phyloP scores from a whole-genome alignment of 2,329 filamentous ascomycete genomes.

The Colletotrichum australisinense region DNA sequence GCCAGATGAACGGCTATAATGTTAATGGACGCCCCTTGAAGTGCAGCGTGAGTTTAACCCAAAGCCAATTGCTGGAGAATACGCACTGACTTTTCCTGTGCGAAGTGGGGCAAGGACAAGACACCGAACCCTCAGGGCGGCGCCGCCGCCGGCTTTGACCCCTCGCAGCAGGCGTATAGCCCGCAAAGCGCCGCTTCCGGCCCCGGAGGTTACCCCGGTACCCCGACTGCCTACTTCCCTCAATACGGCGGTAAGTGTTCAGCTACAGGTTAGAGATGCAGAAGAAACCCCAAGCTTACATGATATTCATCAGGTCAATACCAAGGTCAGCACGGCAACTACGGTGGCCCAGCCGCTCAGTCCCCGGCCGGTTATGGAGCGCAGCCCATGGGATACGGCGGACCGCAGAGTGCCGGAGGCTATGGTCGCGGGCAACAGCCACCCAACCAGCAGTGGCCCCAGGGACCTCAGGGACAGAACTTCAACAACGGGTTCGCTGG shows the following conservation, averaged over 20 bases:
- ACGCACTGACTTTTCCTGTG: slow-evolving; percentile 19
- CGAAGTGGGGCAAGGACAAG: slow-evolving; percentile 98
- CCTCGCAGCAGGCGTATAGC: slow-evolving; percentile 75
- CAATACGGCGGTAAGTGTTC: slow-evolving; percentile 83
- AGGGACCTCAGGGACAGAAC: slow-evolving; percentile 63
- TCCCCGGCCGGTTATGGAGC: slow-evolving; percentile 72
- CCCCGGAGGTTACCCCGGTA: slow-evolving; percentile 76
- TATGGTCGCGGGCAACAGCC: slow-evolving; percentile 81
- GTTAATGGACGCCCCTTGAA: slow-evolving; percentile 97
- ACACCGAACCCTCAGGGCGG: slow-evolving; percentile 74
- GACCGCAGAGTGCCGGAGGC: slow-evolving; percentile 81
- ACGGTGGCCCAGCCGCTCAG: slow-evolving; percentile 70
- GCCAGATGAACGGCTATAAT: slow-evolving; percentile 96
- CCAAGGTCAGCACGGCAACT: slow-evolving; percentile 76
- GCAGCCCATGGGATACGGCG: slow-evolving; percentile 78
- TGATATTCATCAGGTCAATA: slow-evolving; percentile 57
- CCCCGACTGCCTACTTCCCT: slow-evolving; percentile 87
- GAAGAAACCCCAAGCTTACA: slow-evolving; percentile 41
- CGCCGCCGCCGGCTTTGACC: slow-evolving; percentile 78
- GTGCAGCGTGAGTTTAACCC: slow-evolving; percentile 85
- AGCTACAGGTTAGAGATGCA: not conserved
- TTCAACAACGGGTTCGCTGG: slow-evolving; percentile 72
- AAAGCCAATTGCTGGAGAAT: slow-evolving; percentile 1
- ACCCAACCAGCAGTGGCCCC: slow-evolving; percentile 66
- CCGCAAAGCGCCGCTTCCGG: slow-evolving; percentile 78